Evolutionary conservation across 768 basidiomycete species (phyloP).

Genomic region (Pleurotus djamor): DNA sequence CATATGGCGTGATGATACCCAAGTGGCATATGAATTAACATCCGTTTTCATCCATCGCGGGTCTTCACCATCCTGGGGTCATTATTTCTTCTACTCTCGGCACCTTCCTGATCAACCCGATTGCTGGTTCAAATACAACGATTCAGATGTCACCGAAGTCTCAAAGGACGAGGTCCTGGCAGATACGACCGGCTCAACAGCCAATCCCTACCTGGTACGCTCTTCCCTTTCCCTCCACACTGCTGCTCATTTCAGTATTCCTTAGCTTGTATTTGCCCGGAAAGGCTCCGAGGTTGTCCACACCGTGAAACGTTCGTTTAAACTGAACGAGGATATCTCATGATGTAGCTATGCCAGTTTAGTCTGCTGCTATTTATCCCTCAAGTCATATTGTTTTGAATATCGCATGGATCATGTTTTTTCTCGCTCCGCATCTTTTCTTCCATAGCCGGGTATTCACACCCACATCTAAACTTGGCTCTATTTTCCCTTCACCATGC

Average conservation of each 20-base stretch:
- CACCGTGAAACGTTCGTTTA: constrained; percentile 70
- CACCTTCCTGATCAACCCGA: constrained; percentile 79
- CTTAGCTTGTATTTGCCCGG: constrained; percentile 79
- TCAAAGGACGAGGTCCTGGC: constrained; percentile 81
- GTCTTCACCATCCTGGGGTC: constrained; percentile 82
- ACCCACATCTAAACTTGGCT: neutral
- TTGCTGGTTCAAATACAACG: constrained; percentile 96
- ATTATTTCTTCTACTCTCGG: constrained; percentile 95
- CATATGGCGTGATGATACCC: constrained; percentile 68
- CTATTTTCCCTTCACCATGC: neutral
- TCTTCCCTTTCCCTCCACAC: neutral
- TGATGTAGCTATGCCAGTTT: neutral
- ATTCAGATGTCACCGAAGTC: constrained; percentile 79
- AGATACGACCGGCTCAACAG: constrained; percentile 87
- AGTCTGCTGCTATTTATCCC: constrained; percentile 21
- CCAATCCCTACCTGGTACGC: constrained; percentile 86
- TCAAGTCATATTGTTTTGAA: neutral
- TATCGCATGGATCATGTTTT: neutral
- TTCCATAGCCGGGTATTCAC: too few species aligned
- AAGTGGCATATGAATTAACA: constrained; percentile 83
- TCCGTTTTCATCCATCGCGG: constrained; percentile 97
- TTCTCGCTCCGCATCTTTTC: neutral
- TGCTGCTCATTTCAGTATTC: constrained; percentile 3
- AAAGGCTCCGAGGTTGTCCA: constrained; percentile 79
- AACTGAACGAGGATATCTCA: constrained; percentile 15